phyloP scores from a whole-genome alignment of 768 basidiomycete genomes.

The Tylopilus felleus region DNA sequence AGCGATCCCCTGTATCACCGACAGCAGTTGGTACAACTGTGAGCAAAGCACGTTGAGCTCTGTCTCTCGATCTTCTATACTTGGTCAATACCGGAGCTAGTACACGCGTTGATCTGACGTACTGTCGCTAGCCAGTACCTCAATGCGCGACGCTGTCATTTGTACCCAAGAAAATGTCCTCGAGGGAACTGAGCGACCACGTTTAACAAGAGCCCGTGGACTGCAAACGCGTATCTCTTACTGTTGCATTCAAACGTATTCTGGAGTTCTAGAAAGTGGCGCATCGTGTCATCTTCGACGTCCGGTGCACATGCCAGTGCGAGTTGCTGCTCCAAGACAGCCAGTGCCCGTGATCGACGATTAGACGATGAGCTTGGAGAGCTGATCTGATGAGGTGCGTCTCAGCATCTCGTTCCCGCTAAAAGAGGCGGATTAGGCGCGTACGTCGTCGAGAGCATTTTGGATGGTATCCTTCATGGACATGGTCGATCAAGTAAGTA shows the following conservation, averaged over 20 bases:
- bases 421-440: conserved; percentile 19
- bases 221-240: conserved; percentile 33
- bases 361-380: conserved; percentile 58
- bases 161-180: conserved; percentile 64
- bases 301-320: conserved; percentile 46
- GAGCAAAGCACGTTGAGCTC: conserved; percentile 48
- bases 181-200: conserved; percentile 53
- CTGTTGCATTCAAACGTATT: conserved; percentile 83
- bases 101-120: conserved; percentile 9
- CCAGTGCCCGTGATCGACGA: conserved; percentile 52
- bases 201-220: conserved; percentile 6
- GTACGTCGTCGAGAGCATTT: conserved; percentile 67
- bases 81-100: neutral
- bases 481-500: neutral
- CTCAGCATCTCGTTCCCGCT: conserved; percentile 8
- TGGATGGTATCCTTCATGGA: conserved; percentile 49
- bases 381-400: conserved; percentile 46
- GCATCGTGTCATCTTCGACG: conserved; percentile 44
- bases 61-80: conserved; percentile 40
- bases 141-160: conserved; percentile 47
- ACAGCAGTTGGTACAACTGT: conserved; percentile 58
- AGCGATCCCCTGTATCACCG: conserved; percentile 71
- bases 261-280: conserved; percentile 62
- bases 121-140: conserved; percentile 47
- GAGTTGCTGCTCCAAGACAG: conserved; percentile 51